These are phyloP conservation scores for Fusarium fujikuroi DNA, from an alignment of 2,329 filamentous ascomycete species.

Conservation along the genomic window DNA sequence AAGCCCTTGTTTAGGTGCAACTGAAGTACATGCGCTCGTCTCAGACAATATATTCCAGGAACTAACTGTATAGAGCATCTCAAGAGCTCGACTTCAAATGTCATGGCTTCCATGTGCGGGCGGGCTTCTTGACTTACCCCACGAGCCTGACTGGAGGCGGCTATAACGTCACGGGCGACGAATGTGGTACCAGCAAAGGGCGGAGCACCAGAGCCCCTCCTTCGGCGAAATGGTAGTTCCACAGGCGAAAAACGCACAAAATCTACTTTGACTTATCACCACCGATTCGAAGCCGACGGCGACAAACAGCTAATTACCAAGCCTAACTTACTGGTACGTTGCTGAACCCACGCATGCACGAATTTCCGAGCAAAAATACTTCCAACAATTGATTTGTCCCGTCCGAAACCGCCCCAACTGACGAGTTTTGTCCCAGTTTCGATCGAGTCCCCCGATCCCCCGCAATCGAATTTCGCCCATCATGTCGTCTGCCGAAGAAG, in stretches of 20 bases:
- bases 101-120: neutral
- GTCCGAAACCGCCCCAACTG: constrained; percentile 41
- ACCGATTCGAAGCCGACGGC: constrained; percentile 49
- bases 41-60: neutral
- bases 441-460: constrained; percentile 46
- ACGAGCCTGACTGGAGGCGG: constrained; percentile 21
- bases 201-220: constrained; percentile 34
- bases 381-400: constrained; percentile 34
- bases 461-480: constrained; percentile 50
- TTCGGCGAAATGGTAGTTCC: constrained; percentile 54
- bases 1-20: neutral
- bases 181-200: constrained; percentile 34
- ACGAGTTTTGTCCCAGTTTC: constrained; percentile 45
- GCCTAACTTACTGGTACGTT: constrained; percentile 51
- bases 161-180: constrained; percentile 33
- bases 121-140: constrained; percentile 34
- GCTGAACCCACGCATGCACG: constrained; percentile 31
- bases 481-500: constrained; percentile 62
- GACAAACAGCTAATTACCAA: constrained; percentile 51
- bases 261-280: constrained; percentile 52
- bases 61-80: neutral
- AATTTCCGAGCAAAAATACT: constrained; percentile 14
- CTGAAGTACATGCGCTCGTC: neutral
- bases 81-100: constrained; percentile 4
- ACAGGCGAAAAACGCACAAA: constrained; percentile 59